Base-by-base conservation (phyloP, 768 basidiomycete species). In the Boletus vinaceobasis region DNA sequence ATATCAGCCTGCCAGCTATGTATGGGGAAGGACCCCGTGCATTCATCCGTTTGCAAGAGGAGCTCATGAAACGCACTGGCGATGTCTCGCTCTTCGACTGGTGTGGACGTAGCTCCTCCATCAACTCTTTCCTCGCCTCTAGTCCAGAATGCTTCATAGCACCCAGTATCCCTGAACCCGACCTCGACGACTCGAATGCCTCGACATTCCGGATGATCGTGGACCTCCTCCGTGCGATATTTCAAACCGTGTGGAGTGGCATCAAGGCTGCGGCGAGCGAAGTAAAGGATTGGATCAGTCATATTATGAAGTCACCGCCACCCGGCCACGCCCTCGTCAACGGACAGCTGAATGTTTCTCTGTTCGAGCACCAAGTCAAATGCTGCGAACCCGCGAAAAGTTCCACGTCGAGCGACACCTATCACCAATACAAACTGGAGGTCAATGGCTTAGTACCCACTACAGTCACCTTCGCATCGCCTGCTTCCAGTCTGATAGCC, bases 1-100 rank as follows among this genome's bases (percentile, higher is more conserved):
- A 70, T 21, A 52, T 70, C 48, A 61, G 51, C 47, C 35, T 71
- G 52, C 60, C 70, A 5, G 58, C 59, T 2, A 48, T 60, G 32
- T 70, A 71, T 15, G 69, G 69, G 14, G 70, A 70, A 49, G 62
- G 66, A 0, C 27, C 31, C 19, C 62, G 60, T 31, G 70, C 69
- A 9, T 71, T 71, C 52, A 51, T 58, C 47, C 62, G 69, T 26
- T 46, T 70, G 27, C 66, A 67, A 45, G 65, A 66, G 21, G 66
- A 67, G 21, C 53, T 67, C 52, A 64, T 67, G 53, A 68, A 64
- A 36, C 62, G 67, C 42, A 66, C 67, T 1, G 48, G 57, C 3
- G 66, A 67, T 4, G 17, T 58, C 35, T 56, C 64, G 1, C 48
- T 67, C 33, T 67, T 67, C 36, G 65, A 69, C 43, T 67, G 67